Base-by-base conservation (phyloP, 192 early-diverging fungal genomes). In the Umbelopsis isabellina region DNA sequence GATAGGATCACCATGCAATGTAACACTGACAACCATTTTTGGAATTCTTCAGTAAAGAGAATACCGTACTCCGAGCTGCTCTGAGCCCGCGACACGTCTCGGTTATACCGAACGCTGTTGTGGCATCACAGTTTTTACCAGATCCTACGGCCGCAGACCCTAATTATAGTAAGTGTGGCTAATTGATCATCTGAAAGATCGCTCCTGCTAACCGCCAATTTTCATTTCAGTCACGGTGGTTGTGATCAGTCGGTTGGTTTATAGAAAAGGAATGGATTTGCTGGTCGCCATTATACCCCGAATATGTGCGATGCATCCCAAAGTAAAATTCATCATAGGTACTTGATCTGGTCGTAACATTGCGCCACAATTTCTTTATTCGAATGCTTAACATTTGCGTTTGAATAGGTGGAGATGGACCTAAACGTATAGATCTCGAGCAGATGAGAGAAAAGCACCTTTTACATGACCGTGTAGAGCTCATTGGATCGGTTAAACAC, bases 21-120 rank as follows among this genome's bases (percentile, higher is more conserved):
- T 23, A 15, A 58, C 22, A 51, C 3, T 45, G 12, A 49, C 23
- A 18, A 69, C 2, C 44, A 47, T 13, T 61, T 41, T 33, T 52
- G 47, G 13, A 37, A 49, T 35, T 44, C 2, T 37, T 37, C 69
- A 96, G 96, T 84, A 99, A 98, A 80, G 97, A 98, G 80, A 99
- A 99, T 80, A 99, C 97, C 1, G 97, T 99, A 11, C 79, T 99
- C 27, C 84, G 97, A 20, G 97, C 95, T 2, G 90, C 92, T 7
- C 84, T 99, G 21, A 91, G 94, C 46, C 97, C 97, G 11, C 80
- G 85, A 67, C 87, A 89, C 68, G 97, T 99, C 5, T 95, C 93
- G 4, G 96, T 97, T 22, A 96, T 99, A 51, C 97, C 97, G 16
- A 99, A 99, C 82, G 97, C 96, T 41, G 91, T 99, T 16, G 93